Percentiles rank a stretch among this genome's conserved stretches.
phyloP scores from a whole-genome alignment of 164 flowering plant genomes.

The Nelumbo lutea region DNA sequence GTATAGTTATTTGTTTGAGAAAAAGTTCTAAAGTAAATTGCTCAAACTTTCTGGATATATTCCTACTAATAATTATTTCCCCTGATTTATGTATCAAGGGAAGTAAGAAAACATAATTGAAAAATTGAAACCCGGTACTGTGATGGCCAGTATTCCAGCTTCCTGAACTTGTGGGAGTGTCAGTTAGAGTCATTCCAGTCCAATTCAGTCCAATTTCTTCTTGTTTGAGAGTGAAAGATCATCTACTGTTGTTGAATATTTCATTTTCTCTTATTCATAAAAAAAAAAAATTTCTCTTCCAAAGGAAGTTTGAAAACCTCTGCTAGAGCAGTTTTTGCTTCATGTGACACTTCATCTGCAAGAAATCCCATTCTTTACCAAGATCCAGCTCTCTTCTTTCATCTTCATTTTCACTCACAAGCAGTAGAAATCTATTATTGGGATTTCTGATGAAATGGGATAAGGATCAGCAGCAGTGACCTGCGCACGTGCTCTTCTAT shows the following conservation, averaged over 20 bases:
- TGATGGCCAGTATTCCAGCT: constrained; percentile 20
- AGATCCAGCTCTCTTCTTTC: constrained; percentile 17
- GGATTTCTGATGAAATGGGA: constrained; percentile 12
- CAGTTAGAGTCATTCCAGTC: constrained; percentile 11
- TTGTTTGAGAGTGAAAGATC: constrained; percentile 22
- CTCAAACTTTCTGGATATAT: neutral
- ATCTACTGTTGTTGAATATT: constrained; percentile 16
- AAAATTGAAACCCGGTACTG: constrained; percentile 12
- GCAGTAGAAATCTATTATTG: constrained; percentile 24
- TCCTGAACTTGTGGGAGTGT: constrained; percentile 12
- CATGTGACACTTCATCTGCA: constrained; percentile 17
- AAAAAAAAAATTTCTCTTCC: constrained; percentile 13
- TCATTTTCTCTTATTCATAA: constrained; percentile 7
- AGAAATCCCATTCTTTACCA: constrained; percentile 31
- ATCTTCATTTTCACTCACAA: constrained; percentile 12
- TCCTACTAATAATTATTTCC: neutral
- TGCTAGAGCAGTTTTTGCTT: constrained; percentile 12
- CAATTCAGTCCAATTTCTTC: constrained; percentile 22
- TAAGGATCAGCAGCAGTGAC: neutral
- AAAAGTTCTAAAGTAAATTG: neutral
- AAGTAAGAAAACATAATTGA: constrained; percentile 10
- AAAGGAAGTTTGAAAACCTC: constrained; percentile 21
- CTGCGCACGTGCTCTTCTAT: constrained; percentile 16
- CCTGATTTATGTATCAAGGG: neutral
- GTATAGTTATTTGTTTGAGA: neutral